Evolutionary conservation across 352 stramenopile species (phyloP).

Genomic region (Paralagenidium karlingii): DNA sequence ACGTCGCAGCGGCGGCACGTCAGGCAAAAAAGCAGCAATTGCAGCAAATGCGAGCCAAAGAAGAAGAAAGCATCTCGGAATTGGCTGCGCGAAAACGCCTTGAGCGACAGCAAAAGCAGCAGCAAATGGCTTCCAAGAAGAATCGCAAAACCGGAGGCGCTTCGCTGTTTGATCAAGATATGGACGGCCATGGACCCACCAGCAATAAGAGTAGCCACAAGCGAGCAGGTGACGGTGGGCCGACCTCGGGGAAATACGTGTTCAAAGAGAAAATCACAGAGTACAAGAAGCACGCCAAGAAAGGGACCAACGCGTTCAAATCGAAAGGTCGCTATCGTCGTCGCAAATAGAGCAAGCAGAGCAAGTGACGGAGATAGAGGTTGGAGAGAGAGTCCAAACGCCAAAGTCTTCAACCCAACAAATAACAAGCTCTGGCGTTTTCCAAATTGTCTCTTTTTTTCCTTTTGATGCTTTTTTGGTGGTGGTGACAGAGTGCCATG

Average conservation of each 20-base stretch:
- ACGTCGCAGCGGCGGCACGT: conserved; percentile 66
- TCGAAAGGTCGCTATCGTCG: no score
- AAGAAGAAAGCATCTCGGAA: conserved; percentile 69
- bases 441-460: no score
- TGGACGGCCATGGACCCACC: not conserved
- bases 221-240: not conserved
- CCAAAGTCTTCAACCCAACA: no score
- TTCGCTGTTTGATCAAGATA: not conserved
- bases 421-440: no score
- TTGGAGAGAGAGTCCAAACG: no score
- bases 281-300: conserved; percentile 85
- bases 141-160: not conserved
- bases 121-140: no score
- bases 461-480: no score
- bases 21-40: conserved; percentile 68
- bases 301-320: conserved; percentile 80
- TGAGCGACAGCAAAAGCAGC: conserved; percentile 75
- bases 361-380: no score
- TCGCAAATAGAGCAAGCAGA: no score
- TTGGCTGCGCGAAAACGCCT: conserved; percentile 65
- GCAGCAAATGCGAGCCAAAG: conserved; percentile 21
- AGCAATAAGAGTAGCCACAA: not conserved
- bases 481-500: no score
- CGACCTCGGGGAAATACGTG: no score
- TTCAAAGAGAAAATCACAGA: conserved; percentile 89